Base-by-base conservation (phyloP, 2,329 filamentous ascomycete species). In the Cytospora piceae region DNA sequence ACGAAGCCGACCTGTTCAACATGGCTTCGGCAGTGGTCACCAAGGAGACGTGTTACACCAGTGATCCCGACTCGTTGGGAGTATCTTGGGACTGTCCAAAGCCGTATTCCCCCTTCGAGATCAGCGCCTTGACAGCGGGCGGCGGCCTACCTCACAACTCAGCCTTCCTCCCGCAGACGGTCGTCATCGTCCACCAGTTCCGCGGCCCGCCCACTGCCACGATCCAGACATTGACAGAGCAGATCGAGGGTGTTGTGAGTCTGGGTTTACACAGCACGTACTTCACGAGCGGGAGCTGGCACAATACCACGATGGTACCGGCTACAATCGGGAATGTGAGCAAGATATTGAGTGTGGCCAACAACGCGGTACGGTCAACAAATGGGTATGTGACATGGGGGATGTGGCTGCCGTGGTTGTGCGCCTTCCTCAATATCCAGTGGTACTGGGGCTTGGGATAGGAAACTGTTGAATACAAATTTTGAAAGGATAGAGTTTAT, bases 1-100 rank as follows among this genome's bases (percentile, higher is more conserved):
- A 76, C 77, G 64, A 80, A 78, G 65, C 77, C 74, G 61, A 81
- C 79, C 60, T 70, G 27, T 70, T 69, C 58, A 24, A 15, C 37
- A 58, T 70, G 55, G 60, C 67, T 17, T 63, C 60, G 17, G 68
- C 64, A 37, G 68, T 70, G 27, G 64, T 70, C 11, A 69, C 68
- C 55, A 67, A 67, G 58, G 68, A 70, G 63, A 70, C 67, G 27
- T 70, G 69, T 61, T 70, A 65, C 61, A 66, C 58, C 29, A 57
- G 53, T 22, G 55, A 67, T 67, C 46, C 62, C 27, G 62, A 34
- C 2, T 57, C 58, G 32, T 29, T 59, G 24, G 52, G 39, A 20
- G 66, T 66, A 3, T n/a, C 39, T 8, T 55, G 55, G 59, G 65
- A 65, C 57, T 69, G 69, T 37, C 65, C 67, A 27, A 29, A 49